phyloP scores from a whole-genome alignment of 305 asterid species.

The Fraxinus floribunda region DNA sequence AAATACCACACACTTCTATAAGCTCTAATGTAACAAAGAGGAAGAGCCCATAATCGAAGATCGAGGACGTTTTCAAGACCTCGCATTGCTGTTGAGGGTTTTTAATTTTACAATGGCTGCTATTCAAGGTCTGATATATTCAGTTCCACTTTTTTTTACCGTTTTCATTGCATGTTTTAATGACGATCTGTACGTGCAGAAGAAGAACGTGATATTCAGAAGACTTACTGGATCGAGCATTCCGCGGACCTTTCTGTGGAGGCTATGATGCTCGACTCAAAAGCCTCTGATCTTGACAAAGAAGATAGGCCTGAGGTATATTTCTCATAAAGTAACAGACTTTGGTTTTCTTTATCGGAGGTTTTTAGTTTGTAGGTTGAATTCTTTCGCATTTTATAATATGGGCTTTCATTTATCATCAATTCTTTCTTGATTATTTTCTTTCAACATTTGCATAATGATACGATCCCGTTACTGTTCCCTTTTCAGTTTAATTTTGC shows the following conservation, averaged over 20 bases:
- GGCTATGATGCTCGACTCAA: slow-evolving; percentile 39
- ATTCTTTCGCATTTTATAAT: neutral
- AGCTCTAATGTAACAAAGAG: slow-evolving; percentile 72
- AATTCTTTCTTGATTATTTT: neutral
- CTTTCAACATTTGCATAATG: neutral
- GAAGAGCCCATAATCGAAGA: slow-evolving; percentile 61
- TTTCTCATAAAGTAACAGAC: neutral
- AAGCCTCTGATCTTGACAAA: slow-evolving; percentile 95
- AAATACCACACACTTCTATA: slow-evolving; percentile 16
- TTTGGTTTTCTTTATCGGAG: neutral
- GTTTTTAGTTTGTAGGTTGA: neutral
- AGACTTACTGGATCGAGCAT: slow-evolving; percentile 7
- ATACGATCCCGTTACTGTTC: neutral
- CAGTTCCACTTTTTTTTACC: neutral
- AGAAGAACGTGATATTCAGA: neutral
- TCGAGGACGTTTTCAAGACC: slow-evolving; percentile 88
- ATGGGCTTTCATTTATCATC: neutral
- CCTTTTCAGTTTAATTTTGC: neutral
- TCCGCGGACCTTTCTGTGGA: slow-evolving; percentile 5
- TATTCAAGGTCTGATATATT: slow-evolving; percentile 33
- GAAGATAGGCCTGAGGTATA: slow-evolving; percentile 98
- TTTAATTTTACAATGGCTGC: slow-evolving; percentile 56
- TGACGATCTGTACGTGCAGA: neutral
- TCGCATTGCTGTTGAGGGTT: slow-evolving; percentile 82
- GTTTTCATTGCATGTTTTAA: neutral